A percentile compares a stretch with the other conserved stretches of the same genome.
phyloP scores from a whole-genome alignment of 371 early-diverging fungal genomes.

The Rhizopus stolonifer region DNA sequence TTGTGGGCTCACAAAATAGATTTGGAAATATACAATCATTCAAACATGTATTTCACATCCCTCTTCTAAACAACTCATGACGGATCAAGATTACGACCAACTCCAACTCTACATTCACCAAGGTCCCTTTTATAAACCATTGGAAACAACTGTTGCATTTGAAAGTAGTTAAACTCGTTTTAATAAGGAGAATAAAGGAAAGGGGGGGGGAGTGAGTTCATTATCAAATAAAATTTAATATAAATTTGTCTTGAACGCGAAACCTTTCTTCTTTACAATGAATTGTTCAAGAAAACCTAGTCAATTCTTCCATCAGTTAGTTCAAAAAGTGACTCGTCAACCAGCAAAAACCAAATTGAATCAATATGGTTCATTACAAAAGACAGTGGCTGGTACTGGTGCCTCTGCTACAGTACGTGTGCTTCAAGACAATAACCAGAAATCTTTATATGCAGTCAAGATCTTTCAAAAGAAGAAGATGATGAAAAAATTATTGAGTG shows the following conservation, averaged over 20 bases:
- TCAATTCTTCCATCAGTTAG: not conserved
- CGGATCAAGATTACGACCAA: conserved; percentile 28
- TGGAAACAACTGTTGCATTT: conserved; percentile 36
- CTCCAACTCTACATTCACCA: conserved; percentile 38
- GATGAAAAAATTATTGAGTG: conserved; percentile 65
- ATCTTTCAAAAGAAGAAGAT: conserved; percentile 64
- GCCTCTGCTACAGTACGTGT: conserved; percentile 25
- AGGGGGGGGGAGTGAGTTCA: conserved; percentile 7
- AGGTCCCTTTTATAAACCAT: conserved; percentile 37
- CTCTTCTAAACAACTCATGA: conserved; percentile 22
- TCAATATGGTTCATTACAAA: conserved; percentile 20
- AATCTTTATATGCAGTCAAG: conserved; percentile 38
- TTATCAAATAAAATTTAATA: conserved; percentile 11
- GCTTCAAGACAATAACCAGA: not conserved
- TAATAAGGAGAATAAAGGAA: conserved; percentile 2
- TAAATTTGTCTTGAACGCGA: too few relatives aligned
- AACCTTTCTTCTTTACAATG: too few relatives aligned
- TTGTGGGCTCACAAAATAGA: conserved; percentile 23
- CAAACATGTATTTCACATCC: conserved; percentile 28
- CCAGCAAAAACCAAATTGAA: not conserved
- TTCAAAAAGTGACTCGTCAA: not conserved
- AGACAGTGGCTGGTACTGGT: conserved; percentile 23
- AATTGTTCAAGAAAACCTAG: not conserved
- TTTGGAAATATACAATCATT: conserved; percentile 49
- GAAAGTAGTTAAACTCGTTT: conserved; percentile 31